Evolutionary conservation across 306 rosid genomes (phyloP).

Genomic region (Ziziphus jujuba): DNA sequence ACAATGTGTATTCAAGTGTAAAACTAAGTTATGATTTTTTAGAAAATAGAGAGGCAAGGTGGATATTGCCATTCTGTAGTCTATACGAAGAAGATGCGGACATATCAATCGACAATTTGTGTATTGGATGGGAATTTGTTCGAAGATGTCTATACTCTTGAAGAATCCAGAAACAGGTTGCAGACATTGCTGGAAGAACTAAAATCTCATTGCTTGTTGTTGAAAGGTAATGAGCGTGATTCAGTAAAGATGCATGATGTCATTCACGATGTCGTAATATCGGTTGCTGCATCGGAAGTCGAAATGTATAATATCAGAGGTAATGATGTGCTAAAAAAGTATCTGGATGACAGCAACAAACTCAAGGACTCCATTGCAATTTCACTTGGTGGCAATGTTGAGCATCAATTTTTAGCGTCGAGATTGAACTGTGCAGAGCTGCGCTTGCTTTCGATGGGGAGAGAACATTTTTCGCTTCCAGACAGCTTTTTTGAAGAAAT

Average conservation of each 20-base stretch:
- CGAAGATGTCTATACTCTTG: not conserved
- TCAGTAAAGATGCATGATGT: constrained; percentile 4
- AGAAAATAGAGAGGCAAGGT: constrained; percentile 10
- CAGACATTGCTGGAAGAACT: constrained; percentile 17
- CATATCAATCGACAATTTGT: constrained; percentile 27
- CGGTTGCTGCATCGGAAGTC: not conserved
- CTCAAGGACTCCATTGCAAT: not conserved
- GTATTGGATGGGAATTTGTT: constrained; percentile 20
- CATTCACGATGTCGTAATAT: constrained; percentile 21
- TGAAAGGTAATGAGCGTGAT: accelerated
- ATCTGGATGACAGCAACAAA: not conserved
- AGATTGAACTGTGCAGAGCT: not conserved
- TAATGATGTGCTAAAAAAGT: not conserved
- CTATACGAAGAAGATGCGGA: not conserved
- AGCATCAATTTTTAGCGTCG: not conserved
- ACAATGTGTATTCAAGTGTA: constrained; percentile 16
- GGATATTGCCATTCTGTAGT: constrained; percentile 18
- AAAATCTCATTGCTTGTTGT: constrained; percentile 17
- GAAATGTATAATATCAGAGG: not conserved
- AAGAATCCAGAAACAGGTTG: constrained; percentile 27
- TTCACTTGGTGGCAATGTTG: not conserved
- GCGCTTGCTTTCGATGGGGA: not conserved
- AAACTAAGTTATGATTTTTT: constrained; percentile 8
- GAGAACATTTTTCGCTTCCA: not conserved
- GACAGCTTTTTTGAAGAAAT: not conserved